Evolutionary conservation across 176 grass and related monocot genomes (phyloP).

Genomic region (Cymbopogon citratus): DNA sequence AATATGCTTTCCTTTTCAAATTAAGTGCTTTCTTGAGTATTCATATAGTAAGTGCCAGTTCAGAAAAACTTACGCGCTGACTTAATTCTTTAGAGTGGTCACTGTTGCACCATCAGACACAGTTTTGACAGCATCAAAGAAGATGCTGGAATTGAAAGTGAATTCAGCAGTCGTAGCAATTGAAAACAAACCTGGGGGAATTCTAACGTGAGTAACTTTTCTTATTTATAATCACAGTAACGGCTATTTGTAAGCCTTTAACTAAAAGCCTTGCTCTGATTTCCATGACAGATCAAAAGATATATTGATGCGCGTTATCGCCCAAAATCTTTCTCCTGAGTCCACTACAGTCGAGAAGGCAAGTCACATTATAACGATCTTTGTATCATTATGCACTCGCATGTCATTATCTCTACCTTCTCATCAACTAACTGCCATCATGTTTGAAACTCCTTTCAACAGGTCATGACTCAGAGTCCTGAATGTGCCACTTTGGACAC

Average conservation of each 20-base stretch:
- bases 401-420: neutral
- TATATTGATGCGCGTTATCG: slow-evolving; percentile 87
- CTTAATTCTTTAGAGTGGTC: slow-evolving; percentile 54
- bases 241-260: neutral
- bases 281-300: slow-evolving; percentile 60
- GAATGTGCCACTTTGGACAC: slow-evolving; percentile 84
- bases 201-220: slow-evolving; percentile 68
- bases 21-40: neutral
- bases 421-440: neutral
- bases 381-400: neutral
- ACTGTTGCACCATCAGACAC: slow-evolving; percentile 80
- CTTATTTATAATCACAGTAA: slow-evolving; percentile 8
- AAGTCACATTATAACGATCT: slow-evolving; percentile 25
- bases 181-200: slow-evolving; percentile 86
- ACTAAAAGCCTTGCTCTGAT: slow-evolving; percentile 22
- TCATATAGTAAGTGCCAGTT: neutral
- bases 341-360: slow-evolving; percentile 90
- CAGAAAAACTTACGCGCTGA: slow-evolving; percentile 14
- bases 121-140: slow-evolving; percentile 84
- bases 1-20: slow-evolving; percentile 64
- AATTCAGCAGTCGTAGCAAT: slow-evolving; percentile 78
- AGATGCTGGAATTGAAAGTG: slow-evolving; percentile 87
- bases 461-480: slow-evolving; percentile 99
- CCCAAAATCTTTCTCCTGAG: slow-evolving; percentile 78
- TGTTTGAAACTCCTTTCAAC: slow-evolving; percentile 33